Conservation (phyloP, 495 filamentous ascomycete species). For the Neurospora discreta region DNA sequence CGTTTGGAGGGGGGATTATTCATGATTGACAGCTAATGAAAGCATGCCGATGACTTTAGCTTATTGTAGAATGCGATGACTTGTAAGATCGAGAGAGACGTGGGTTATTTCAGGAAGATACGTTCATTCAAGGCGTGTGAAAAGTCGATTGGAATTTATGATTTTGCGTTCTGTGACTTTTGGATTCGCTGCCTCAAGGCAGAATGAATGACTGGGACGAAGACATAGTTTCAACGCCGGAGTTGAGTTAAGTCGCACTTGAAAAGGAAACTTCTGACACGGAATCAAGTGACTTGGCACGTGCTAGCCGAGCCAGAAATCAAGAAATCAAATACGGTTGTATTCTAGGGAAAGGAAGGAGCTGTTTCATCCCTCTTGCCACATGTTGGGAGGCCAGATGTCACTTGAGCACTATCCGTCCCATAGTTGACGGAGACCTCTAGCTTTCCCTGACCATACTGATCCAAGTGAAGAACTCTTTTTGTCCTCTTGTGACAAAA, state of each 20-base stretch:
- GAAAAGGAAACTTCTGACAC: neutral
- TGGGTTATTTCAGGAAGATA: neutral
- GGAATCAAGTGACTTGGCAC: neutral
- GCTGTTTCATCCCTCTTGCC: neutral
- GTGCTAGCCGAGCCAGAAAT: neutral
- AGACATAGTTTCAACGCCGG: neutral
- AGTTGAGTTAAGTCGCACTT: neutral
- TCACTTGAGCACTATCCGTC: neutral
- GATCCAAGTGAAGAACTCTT: no score
- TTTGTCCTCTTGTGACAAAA: neutral
- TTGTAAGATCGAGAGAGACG: no score
- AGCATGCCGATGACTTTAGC: accelerated
- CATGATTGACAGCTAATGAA: neutral
- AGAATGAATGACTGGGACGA: neutral
- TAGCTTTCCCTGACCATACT: neutral
- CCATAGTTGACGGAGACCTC: neutral
- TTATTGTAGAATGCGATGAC: neutral
- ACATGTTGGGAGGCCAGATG: neutral
- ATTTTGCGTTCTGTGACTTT: neutral
- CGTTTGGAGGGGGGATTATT: neutral
- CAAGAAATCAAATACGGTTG: neutral
- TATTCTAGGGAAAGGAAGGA: neutral
- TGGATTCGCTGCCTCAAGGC: neutral
- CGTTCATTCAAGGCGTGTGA: no score
- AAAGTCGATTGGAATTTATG: neutral